A percentile compares a stretch with the other conserved stretches of the same genome.
Evolutionary conservation across 495 filamentous ascomycete genomes (phyloP).

Genomic region (Astrothelium subdiscretum): DNA sequence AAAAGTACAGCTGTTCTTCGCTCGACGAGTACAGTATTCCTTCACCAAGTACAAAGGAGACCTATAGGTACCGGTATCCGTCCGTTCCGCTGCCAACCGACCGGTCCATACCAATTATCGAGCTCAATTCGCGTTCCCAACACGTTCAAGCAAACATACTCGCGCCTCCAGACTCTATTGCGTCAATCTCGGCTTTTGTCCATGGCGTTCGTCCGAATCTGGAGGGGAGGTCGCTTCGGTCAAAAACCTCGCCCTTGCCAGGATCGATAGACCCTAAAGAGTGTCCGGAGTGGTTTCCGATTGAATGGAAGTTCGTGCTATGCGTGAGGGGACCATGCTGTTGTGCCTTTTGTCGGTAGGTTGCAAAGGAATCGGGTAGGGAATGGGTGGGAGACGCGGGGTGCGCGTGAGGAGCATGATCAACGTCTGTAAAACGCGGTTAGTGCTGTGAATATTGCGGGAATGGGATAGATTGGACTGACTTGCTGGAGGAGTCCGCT

Average conservation of each 20-base stretch:
- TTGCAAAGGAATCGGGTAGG: slow-evolving; percentile 68
- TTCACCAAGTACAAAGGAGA: background rate
- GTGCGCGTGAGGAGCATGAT: slow-evolving; percentile 59
- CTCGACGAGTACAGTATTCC: background rate
- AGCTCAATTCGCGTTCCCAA: background rate
- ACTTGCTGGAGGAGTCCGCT: slow-evolving; percentile 65
- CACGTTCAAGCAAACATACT: slow-evolving; percentile 43
- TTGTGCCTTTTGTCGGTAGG: slow-evolving; percentile 83
- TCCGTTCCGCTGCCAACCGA: background rate
- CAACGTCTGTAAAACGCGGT: slow-evolving; percentile 39
- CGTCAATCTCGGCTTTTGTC: slow-evolving; percentile 79
- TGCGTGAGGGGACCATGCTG: slow-evolving; percentile 79
- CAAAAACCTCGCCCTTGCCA: slow-evolving; percentile 66
- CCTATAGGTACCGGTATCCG: background rate
- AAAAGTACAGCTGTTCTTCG: background rate
- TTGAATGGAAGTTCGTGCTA: slow-evolving; percentile 35
- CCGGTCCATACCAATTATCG: background rate
- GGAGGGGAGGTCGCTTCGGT: slow-evolving; percentile 73
- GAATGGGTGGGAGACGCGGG: slow-evolving; percentile 50
- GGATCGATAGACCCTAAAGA: slow-evolving; percentile 61
- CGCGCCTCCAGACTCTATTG: slow-evolving; percentile 84
- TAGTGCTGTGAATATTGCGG: slow-evolving; percentile 6
- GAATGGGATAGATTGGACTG: slow-evolving; percentile 26
- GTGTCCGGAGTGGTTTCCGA: slow-evolving; percentile 55
- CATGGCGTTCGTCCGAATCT: slow-evolving; percentile 68